phyloP scores from a whole-genome alignment of 2,329 filamentous ascomycete species.

The Verticillium isaacii region DNA sequence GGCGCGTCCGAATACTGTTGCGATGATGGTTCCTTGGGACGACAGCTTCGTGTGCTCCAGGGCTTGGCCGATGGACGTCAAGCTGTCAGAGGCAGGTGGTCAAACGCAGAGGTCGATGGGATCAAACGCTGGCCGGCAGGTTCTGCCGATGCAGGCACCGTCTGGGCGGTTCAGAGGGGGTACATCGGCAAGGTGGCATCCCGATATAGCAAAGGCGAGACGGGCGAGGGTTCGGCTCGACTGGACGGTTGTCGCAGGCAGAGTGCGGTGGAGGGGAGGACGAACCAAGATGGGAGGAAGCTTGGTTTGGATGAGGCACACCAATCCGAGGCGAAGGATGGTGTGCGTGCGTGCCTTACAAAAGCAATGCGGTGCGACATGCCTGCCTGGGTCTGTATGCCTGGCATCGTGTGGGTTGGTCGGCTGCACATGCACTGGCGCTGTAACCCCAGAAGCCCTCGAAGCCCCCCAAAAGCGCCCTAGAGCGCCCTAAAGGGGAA shows the following conservation, averaged over 20 bases:
- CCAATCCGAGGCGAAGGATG: too few relatives aligned
- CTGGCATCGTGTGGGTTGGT: not conserved
- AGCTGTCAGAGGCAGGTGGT: not conserved
- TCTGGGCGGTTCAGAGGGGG: not conserved
- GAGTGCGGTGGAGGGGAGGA: not conserved
- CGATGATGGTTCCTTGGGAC: not conserved
- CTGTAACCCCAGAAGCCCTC: too few relatives aligned
- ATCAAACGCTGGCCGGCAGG: not conserved
- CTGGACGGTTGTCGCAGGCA: not conserved
- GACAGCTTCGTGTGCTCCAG: not conserved
- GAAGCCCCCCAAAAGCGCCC: too few relatives aligned
- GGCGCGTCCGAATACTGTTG: not conserved
- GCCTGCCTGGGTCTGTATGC: too few relatives aligned
- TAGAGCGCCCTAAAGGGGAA: not conserved
- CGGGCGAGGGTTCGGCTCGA: not conserved
- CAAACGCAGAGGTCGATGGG: not conserved
- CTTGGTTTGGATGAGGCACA: too few relatives aligned
- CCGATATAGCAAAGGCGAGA: not conserved
- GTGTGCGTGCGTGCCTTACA: too few relatives aligned
- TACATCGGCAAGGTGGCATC: not conserved
- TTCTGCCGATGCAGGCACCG: not conserved
- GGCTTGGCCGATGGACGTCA: not conserved
- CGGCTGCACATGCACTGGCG: not conserved
- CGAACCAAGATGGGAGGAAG: not conserved
- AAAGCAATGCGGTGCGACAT: too few relatives aligned